A percentile compares a stretch with the other conserved stretches of the same genome.
Conservation (phyloP, 208 protist species). For the Trypanosomatidae sp. region DNA sequence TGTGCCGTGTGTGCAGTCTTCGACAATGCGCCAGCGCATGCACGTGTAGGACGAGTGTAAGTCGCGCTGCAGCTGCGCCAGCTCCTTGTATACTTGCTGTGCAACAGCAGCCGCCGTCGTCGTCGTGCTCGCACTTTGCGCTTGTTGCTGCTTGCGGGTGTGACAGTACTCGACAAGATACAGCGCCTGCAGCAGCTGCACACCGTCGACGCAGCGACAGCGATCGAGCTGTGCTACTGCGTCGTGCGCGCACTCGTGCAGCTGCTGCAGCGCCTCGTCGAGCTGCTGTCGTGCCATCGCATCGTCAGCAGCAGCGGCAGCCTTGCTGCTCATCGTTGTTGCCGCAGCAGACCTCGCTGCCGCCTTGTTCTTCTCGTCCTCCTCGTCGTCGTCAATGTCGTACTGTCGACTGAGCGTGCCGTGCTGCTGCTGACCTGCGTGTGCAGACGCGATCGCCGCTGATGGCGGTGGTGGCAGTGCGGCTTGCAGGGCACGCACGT, state of each 20-base stretch:
- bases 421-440: too few species aligned
- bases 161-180: conserved; percentile 10
- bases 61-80: too few species aligned
- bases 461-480: too few species aligned
- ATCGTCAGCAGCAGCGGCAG: neutral
- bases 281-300: neutral
- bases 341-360: neutral
- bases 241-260: conserved; percentile 4
- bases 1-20: too few species aligned
- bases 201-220: conserved; percentile 15
- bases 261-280: neutral
- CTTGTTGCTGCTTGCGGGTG: too few species aligned
- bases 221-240: conserved; percentile 6
- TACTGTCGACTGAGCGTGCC: conserved; percentile 43
- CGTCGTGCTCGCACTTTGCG: too few species aligned
- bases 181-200: conserved; percentile 12
- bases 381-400: neutral
- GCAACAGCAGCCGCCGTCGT: too few species aligned
- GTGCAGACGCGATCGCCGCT: too few species aligned
- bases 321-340: neutral
- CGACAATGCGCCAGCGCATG: too few species aligned
- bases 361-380: neutral
- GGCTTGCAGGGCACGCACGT: too few species aligned
- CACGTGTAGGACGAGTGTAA: too few species aligned
- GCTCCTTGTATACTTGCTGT: too few species aligned